Percentiles rank a stretch among this genome's conserved stretches.
These are phyloP conservation scores for Colletotrichum chlorophyti DNA, from an alignment of 2,329 filamentous ascomycete species.

Conservation along the genomic window DNA sequence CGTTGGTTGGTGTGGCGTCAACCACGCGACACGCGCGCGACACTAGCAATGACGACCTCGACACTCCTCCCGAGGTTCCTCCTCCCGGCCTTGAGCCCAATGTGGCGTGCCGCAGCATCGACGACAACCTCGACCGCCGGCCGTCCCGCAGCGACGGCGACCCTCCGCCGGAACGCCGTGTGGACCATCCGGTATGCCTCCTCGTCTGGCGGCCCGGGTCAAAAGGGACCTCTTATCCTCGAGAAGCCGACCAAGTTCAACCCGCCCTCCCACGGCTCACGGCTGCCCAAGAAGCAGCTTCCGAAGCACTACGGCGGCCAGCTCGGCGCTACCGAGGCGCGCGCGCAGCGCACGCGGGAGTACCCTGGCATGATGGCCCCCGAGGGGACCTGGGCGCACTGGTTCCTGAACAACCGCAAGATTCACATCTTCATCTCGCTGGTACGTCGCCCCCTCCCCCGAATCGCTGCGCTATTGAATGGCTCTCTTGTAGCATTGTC, in stretches of 20 bases:
- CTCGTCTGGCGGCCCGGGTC: conserved; percentile 30
- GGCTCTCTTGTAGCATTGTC: neutral
- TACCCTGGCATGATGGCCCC: conserved; percentile 93
- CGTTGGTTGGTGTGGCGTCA: neutral
- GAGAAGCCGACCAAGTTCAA: conserved; percentile 90
- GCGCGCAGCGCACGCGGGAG: conserved; percentile 70
- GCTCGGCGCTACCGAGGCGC: conserved; percentile 69
- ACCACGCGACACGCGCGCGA: conserved; percentile 23
- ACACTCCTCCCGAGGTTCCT: conserved; percentile 70
- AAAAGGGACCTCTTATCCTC: conserved; percentile 71
- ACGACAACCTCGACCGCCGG: conserved; percentile 38
- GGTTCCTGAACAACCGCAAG: conserved; percentile 78
- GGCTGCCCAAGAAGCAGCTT: conserved; percentile 63
- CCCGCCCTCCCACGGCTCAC: conserved; percentile 85
- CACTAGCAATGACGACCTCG: conserved; percentile 54
- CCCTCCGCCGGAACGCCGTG: conserved; percentile 25
- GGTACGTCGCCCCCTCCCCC: conserved; percentile 55
- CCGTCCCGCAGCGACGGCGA: conserved; percentile 18
- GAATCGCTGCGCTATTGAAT: neutral
- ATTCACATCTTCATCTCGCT: conserved; percentile 87
- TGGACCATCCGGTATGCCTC: conserved; percentile 40
- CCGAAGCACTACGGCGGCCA: conserved; percentile 79
- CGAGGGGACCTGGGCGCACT: conserved; percentile 80
- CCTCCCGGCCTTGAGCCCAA: conserved; percentile 65
- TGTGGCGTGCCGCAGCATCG: conserved; percentile 53